Percentiles rank a stretch among this genome's conserved stretches.
phyloP scores from a whole-genome alignment of 2,329 filamentous ascomycete genomes.

The Trichoderma sp. region DNA sequence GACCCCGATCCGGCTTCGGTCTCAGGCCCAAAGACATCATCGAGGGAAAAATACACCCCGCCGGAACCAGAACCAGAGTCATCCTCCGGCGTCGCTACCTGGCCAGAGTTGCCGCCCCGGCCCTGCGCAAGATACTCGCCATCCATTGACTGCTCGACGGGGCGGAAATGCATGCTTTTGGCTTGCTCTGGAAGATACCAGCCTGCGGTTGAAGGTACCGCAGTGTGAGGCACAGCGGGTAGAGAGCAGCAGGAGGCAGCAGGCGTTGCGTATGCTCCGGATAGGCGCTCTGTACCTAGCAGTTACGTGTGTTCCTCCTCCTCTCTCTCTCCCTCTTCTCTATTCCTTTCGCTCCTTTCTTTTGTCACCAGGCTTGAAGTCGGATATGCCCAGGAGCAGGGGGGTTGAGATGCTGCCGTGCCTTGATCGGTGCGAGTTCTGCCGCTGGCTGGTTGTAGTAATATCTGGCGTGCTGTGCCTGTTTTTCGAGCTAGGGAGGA shows the following conservation, averaged over 20 bases:
- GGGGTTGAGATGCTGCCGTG: constrained; percentile 8
- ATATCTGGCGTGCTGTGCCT: background rate
- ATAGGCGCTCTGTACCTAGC: constrained; percentile 3
- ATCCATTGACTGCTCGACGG: constrained; percentile 37
- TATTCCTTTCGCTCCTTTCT: background rate
- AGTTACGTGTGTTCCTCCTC: background rate
- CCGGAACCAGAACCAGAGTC: constrained; percentile 23
- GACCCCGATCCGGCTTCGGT: constrained; percentile 30
- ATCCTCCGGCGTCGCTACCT: background rate
- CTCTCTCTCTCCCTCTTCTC: background rate
- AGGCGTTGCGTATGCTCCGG: background rate
- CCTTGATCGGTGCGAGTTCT: constrained; percentile 15
- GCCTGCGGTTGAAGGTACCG: constrained; percentile 6
- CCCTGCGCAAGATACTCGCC: constrained; percentile 35
- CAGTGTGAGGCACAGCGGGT: background rate
- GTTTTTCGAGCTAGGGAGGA: constrained; percentile 8
- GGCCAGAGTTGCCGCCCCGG: constrained; percentile 24
- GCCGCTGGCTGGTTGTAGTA: background rate
- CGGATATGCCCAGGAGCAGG: background rate
- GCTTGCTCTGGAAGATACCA: constrained; percentile 1
- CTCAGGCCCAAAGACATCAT: constrained; percentile 44
- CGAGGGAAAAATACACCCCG: constrained; percentile 37
- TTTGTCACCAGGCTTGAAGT: background rate
- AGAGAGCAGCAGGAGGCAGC: background rate
- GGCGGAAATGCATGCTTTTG: constrained; percentile 41